Evolutionary conservation across 805 yeast species (phyloP).

Genomic region (Suhomyces vadensis): DNA sequence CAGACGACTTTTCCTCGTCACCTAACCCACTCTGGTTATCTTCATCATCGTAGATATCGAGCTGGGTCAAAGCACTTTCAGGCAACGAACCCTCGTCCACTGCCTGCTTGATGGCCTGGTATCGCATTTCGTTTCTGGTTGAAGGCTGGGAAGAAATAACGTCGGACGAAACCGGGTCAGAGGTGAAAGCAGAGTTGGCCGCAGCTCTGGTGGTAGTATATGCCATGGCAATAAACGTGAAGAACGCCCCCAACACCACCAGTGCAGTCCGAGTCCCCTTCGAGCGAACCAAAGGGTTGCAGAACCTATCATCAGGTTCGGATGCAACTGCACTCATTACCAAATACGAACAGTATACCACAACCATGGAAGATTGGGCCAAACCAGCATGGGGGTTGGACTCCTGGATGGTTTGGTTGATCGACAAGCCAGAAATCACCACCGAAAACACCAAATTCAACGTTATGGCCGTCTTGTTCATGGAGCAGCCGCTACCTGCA

Average conservation of each 20-base stretch:
- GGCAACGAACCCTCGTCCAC: slow-evolving; percentile 96
- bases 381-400: slow-evolving; percentile 93
- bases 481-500: slow-evolving; percentile 75
- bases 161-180: slow-evolving; percentile 21
- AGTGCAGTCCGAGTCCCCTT: slow-evolving; percentile 88
- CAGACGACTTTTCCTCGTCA: slow-evolving; percentile 56
- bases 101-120: slow-evolving; percentile 87
- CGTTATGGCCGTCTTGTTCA: slow-evolving; percentile 87
- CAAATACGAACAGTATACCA: slow-evolving; percentile 87
- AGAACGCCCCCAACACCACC: slow-evolving; percentile 84
- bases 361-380: slow-evolving; percentile 96
- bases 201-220: slow-evolving; percentile 98
- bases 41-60: slow-evolving; percentile 54
- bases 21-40: slow-evolving; percentile 31
- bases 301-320: slow-evolving; percentile 90
- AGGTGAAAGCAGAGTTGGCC: slow-evolving; percentile 52
- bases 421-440: slow-evolving; percentile 66
- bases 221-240: slow-evolving; percentile 93
- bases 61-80: slow-evolving; percentile 80
- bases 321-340: slow-evolving; percentile 91
- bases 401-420: slow-evolving; percentile 85
- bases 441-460: slow-evolving; percentile 69
- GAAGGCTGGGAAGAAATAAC: slow-evolving; percentile 35
- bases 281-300: slow-evolving; percentile 90
- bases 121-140: slow-evolving; percentile 68